Base-by-base conservation (phyloP, 768 basidiomycete genomes). In the Candolleomyces eurysporus region DNA sequence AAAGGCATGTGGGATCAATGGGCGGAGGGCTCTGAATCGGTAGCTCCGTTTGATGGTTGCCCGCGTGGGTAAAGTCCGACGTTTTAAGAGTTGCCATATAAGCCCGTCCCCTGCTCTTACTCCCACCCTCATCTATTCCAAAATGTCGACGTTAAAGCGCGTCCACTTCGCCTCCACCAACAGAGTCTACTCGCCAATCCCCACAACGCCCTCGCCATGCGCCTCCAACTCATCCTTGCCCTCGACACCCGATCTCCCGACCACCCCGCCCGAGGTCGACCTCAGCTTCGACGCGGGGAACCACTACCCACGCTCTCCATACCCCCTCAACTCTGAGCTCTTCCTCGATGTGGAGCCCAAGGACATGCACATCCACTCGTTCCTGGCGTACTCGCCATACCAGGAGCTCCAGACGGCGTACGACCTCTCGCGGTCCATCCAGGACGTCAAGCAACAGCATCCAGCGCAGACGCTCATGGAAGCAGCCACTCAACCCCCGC, bases 401-500 rank as follows among this genome's bases (percentile, higher is more conserved):
- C 61, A 65, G 5, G 65, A 71, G 6, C 76, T 79, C 7, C 62
- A 71, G n/a, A 53, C 81, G 32, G 57, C 67, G 50, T 79, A 78
- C 66, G 76, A 83, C 66, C 61, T 83, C 50, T 69, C 74, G 4
- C 59, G 65, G 16, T 74, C 72, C 78, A 17, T 73, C 73, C 2
- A 63, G 43, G 36, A 70, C 26, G 57, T 67, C 56, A 50, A 66
- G 16, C 52, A 60, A 32, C 72, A 72, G 16, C 59, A 72, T 31
- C 63, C 73, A 0, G 48, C 66, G 46, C 60, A 69, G 21, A 70
- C 82, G 74, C 73, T 80, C 32, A 62, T 65, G 4, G 78, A 79
- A 65, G 69, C 76, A 1, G 79, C 80, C n/a, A 79, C 79, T 7
- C 69, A 76, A 14, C 81, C 80, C 5, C 77, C 79, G 6, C 71